Evolutionary conservation across 768 basidiomycete species (phyloP), one percentile per base, ranked within the genome.

Genomic region (Podaxis sp.): DNA sequence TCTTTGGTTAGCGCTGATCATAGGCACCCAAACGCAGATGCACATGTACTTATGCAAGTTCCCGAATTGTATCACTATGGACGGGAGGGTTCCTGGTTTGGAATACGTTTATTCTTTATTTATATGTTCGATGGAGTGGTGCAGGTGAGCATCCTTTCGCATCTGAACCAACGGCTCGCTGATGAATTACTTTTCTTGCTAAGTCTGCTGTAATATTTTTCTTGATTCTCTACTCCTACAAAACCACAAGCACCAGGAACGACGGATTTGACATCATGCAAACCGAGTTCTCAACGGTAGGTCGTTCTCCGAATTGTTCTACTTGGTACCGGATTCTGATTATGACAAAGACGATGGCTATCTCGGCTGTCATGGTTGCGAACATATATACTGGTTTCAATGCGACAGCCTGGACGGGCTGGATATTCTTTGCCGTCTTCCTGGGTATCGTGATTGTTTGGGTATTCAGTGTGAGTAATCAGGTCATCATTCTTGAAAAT

Each of bases 131-230:
- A 97, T 70, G 95, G 90, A 11, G 73, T 91, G 40, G 79, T 86
- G 69, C 92, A 96, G 79, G 89, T 85, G 67, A 46, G 90, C 80
- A 56, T 7, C 54, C n/a, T 9, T 46, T 48, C 39, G 42, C 30
- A 44, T 57, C n/a, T 56, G 36, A 51, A 58, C n/a, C n/a, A 5
- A 52, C 17, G 38, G 15, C 46, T 55, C 44, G n/a, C 54, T 64
- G 9, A 46, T 40, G 33, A 48, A 38, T 11, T 65, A 55, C 22
- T 24, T 22, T 65, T 54, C 22, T 28, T 19, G 38, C 63, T 0
- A 69, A 96, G 93, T 95, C 95, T 42, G 89, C 84, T 17, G 75
- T 95, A 56, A 81, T 99, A 63, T 99, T 86, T 79, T 99, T 98
- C 84, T 73, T 98, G 64, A 79, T 95, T 66, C 73, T 85, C 19